Evolutionary conservation across 2,329 filamentous ascomycete species (phyloP), one percentile per base, ranked within the genome.

Genomic region (Huntiella omanensis): DNA sequence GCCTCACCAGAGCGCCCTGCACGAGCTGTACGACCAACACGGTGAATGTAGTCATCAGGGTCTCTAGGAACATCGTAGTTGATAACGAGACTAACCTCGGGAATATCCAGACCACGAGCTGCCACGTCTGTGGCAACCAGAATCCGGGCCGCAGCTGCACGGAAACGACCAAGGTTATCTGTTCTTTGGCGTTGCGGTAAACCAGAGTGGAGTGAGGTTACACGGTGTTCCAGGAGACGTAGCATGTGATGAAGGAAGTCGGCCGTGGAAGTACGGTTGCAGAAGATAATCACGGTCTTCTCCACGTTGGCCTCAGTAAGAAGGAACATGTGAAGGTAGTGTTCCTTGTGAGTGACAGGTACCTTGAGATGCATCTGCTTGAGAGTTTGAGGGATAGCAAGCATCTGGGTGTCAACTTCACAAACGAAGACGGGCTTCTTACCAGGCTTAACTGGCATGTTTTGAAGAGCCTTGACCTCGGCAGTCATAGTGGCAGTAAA

Each of bases 1-100:
- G 82, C 77, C 53, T 86, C 80, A 55, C 91, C 91, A 45, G 69
- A 70, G 39, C 86, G 74, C 0, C 91, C 91, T 0, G 91, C 91
- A 72, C 91, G 79, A 3, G 91, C 91, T 10, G 91, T 98, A 63
- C 91, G 80, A 60, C 91, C 91, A 43, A 95, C 88, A 10, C 91
- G 77, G 65, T 98, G 91, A 53, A 98, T 91, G 60, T 98, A 98
- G 62, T 95, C 88, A 59, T 95, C 87, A 3, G 88, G 85, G 58
- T 95, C 85, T n/a, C 88, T 77, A 0, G 91, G 91, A 1, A 98
- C 76, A 58, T 98, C 91, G 62, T 87, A 98, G 63, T 98, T 96
- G 57, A 98, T 67, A 2, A 98, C 91, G 12, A 96, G 64, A 46
- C 74, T 80, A 5, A 96, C 88, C 54, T 86, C 83, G 1, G 88